Conservation (phyloP, 2,329 filamentous ascomycete genomes). For the Epichloe festucae region DNA sequence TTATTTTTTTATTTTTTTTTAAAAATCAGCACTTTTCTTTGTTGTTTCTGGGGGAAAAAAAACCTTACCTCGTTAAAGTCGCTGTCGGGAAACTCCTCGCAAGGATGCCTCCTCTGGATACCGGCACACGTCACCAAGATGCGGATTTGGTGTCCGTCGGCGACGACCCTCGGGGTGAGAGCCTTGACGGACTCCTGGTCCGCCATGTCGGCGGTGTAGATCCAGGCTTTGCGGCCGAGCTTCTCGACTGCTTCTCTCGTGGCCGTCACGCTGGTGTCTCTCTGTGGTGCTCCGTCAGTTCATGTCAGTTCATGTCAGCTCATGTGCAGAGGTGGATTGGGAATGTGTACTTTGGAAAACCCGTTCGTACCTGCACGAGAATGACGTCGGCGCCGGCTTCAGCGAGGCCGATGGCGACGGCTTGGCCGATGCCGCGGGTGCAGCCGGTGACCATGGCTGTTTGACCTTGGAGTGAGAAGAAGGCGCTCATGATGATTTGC, state of each 20-base stretch:
- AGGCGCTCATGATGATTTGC: conserved; percentile 8
- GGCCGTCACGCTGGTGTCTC: conserved; percentile 26
- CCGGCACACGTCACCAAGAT: conserved; percentile 81
- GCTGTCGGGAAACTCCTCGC: conserved; percentile 58
- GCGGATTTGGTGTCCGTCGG: conserved; percentile 51
- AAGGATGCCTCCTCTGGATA: conserved; percentile 68
- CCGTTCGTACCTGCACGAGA: conserved; percentile 33
- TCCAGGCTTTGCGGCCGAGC: conserved; percentile 51
- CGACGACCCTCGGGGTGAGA: conserved; percentile 48
- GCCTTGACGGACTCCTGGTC: conserved; percentile 44
- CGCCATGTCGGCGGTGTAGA: conserved; percentile 60
- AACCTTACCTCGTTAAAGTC: conserved; percentile 58
- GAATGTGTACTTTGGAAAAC: not conserved
- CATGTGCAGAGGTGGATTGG: not conserved
- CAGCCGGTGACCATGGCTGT: conserved; percentile 45
- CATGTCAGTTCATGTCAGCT: not conserved
- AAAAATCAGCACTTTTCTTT: no score
- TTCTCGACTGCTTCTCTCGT: conserved; percentile 51
- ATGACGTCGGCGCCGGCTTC: conserved; percentile 46
- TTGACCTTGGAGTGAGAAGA: conserved; percentile 43
- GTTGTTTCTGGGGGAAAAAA: not conserved
- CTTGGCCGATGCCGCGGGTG: conserved; percentile 44
- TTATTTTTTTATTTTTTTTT: no score
- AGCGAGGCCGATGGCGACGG: conserved; percentile 43
- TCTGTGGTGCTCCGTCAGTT: conserved; percentile 16